Evolutionary conservation across 177 flowering plant species (phyloP).

Genomic region (Vitis hybrid): DNA sequence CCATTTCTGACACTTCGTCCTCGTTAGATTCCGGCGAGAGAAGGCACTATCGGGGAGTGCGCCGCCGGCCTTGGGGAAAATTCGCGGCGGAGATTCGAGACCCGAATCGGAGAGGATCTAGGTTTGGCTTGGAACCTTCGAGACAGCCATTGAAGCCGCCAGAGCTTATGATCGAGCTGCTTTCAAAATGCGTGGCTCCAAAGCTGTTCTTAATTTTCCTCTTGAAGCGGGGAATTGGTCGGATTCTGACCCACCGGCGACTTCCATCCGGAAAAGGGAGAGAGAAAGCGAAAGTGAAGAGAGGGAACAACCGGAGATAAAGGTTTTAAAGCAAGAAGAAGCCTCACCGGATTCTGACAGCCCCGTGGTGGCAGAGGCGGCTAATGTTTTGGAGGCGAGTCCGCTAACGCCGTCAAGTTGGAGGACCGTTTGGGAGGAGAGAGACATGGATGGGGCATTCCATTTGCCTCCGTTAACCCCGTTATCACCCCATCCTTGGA

Average conservation of each 20-base stretch:
- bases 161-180: conserved; percentile 48
- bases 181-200: conserved; percentile 40
- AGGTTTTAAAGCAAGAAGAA: background rate
- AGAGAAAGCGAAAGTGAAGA: conserved; percentile 9
- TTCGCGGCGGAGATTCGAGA: conserved; percentile 48
- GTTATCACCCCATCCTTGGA: background rate
- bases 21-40: conserved; percentile 6
- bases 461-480: conserved; percentile 11
- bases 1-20: background rate
- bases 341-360: conserved; percentile 1
- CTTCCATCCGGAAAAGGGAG: conserved; percentile 1
- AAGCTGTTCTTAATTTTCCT: conserved; percentile 51
- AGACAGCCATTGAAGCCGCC: conserved; percentile 43
- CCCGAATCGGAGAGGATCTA: conserved; percentile 28
- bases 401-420: conserved; percentile 43
- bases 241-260: background rate
- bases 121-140: conserved; percentile 52
- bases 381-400: background rate
- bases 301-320: conserved; percentile 5
- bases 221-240: conserved; percentile 30
- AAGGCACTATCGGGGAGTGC: conserved; percentile 40
- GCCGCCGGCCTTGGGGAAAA: conserved; percentile 45
- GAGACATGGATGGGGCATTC: background rate
- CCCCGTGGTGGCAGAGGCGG: background rate
- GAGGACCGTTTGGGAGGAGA: conserved; percentile 26